A percentile compares a stretch with the other conserved stretches of the same genome.
These are phyloP conservation scores for Rhizopus microsporus DNA, from an alignment of 371 early-diverging fungal species.

Conservation along the genomic window DNA sequence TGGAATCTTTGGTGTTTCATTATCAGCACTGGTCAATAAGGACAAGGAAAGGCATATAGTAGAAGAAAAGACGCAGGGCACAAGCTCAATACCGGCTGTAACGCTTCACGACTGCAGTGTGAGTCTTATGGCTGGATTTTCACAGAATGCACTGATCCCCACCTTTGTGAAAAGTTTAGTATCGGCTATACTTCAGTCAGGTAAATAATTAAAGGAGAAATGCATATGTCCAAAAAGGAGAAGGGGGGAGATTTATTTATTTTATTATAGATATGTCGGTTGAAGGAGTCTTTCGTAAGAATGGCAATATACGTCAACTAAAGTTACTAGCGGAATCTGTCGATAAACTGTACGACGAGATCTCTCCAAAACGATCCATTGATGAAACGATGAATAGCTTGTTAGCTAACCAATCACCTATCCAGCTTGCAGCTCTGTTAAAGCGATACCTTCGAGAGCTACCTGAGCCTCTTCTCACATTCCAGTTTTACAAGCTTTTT, in stretches of 20 bases:
- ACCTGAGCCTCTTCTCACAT: constrained; percentile 94
- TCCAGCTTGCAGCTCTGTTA: constrained; percentile 92
- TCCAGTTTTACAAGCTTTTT: constrained; percentile 81
- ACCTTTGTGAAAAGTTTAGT: constrained; percentile 82
- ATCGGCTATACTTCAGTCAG: constrained; percentile 69
- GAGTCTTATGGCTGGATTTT: constrained; percentile 49
- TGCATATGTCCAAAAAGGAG: not conserved
- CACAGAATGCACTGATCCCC: constrained; percentile 68
- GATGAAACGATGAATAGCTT: not conserved
- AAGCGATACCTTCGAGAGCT: constrained; percentile 94
- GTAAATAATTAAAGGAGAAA: constrained; percentile 40
- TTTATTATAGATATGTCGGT: constrained; percentile 71
- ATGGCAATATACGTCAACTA: constrained; percentile 91
- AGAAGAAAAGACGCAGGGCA: not conserved
- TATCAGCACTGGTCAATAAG: constrained; percentile 31
- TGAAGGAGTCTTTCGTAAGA: constrained; percentile 97
- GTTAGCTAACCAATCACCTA: constrained; percentile 70
- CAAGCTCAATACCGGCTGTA: not conserved
- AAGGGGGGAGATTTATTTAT: not conserved
- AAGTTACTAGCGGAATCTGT: constrained; percentile 73
- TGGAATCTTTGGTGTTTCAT: constrained; percentile 48
- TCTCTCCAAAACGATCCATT: not conserved
- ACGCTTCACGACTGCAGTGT: constrained; percentile 40
- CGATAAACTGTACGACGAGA: constrained; percentile 8
- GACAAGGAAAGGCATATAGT: constrained; percentile 54